phyloP scores from a whole-genome alignment of 148 eudicot genomes.

The Silene latifolia region DNA sequence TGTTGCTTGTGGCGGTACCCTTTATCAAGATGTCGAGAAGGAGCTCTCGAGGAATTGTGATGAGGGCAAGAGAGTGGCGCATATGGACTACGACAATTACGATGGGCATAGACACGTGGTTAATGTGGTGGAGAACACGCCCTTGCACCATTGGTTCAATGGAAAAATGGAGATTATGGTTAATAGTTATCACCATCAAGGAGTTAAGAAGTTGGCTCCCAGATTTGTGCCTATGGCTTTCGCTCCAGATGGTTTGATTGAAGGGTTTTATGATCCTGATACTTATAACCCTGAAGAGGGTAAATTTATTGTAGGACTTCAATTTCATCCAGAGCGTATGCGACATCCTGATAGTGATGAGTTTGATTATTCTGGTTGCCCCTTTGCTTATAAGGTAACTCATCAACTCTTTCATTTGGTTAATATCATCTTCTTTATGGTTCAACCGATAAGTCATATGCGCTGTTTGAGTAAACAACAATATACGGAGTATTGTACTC shows the following conservation, averaged over 20 bases:
- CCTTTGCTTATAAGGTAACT: constrained; percentile 41
- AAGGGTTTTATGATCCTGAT: constrained; percentile 54
- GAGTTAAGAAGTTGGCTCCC: constrained; percentile 41
- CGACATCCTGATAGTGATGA: constrained; percentile 32
- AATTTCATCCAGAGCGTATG: constrained; percentile 54
- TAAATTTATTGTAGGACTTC: constrained; percentile 45
- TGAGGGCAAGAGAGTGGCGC: constrained; percentile 21
- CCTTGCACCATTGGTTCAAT: constrained; percentile 39
- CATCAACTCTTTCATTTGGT: too few species aligned
- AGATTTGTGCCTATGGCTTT: constrained; percentile 50
- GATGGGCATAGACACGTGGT: constrained; percentile 47
- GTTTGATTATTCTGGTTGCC: constrained; percentile 51
- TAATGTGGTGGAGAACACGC: constrained; percentile 34
- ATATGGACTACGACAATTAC: constrained; percentile 43
- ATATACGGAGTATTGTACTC: too few species aligned
- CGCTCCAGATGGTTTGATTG: constrained; percentile 47
- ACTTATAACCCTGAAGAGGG: constrained; percentile 43
- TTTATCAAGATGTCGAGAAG: constrained; percentile 42
- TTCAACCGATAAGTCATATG: too few species aligned
- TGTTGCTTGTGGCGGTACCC: constrained; percentile 51
- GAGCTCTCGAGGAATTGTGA: constrained; percentile 24
- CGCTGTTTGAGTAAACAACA: too few species aligned
- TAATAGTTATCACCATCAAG: constrained; percentile 54
- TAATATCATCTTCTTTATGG: neutral
- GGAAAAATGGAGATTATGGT: constrained; percentile 35